A percentile compares a stretch with the other conserved stretches of the same genome.
Conservation (phyloP, 306 rosid genomes). For the Medicago lupulina region DNA sequence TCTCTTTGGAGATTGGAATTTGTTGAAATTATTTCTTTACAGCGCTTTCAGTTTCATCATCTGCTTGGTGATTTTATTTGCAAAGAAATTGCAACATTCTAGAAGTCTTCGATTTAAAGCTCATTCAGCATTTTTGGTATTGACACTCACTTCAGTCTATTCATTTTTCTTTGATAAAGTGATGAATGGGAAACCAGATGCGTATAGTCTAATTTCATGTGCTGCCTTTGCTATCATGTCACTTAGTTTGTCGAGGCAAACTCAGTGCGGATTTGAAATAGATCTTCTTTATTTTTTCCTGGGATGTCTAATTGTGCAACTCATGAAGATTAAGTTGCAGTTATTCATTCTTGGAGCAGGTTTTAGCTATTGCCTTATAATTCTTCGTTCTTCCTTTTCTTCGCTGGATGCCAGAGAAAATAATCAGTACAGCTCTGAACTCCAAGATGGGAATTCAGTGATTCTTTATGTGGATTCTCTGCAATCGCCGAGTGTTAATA, state of each 20-base stretch:
- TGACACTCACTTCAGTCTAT: background rate
- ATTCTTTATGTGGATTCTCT: background rate
- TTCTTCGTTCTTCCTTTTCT: conserved; percentile 9
- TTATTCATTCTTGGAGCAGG: background rate
- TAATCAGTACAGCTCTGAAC: background rate
- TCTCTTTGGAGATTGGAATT: conserved; percentile 32
- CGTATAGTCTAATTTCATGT: conserved; percentile 12
- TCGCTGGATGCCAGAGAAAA: background rate
- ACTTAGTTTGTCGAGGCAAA: conserved; percentile 8
- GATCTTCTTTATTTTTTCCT: conserved; percentile 31
- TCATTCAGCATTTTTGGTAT: background rate
- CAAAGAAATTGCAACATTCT: background rate
- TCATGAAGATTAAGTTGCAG: conserved; percentile 27
- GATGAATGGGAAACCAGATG: conserved; percentile 17
- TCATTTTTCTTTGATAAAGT: background rate
- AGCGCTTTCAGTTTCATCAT: background rate
- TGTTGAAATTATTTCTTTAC: conserved; percentile 10
- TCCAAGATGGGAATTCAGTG: background rate
- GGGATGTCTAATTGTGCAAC: conserved; percentile 8
- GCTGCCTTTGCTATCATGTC: conserved; percentile 30
- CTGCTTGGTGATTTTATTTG: background rate
- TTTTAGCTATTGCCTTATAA: background rate
- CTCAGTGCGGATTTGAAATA: conserved; percentile 9
- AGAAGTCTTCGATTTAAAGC: background rate
- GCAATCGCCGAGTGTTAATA: too few relatives aligned